phyloP scores from a whole-genome alignment of 495 filamentous ascomycete genomes.

The Aspergillus homomorphus region DNA sequence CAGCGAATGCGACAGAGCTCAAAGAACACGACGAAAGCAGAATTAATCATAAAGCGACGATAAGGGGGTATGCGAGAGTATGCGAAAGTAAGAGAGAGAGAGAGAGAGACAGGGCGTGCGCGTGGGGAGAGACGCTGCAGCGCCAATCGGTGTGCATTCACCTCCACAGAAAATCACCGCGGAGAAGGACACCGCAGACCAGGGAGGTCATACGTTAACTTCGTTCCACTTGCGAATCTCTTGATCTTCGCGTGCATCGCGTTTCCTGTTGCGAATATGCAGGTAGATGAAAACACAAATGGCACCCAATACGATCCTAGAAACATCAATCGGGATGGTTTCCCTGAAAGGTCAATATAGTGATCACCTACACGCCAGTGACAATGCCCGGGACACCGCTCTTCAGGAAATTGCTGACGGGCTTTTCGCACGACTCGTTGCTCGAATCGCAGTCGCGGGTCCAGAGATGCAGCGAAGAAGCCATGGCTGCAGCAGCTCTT shows the following conservation, averaged over 20 bases:
- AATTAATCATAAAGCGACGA: background rate
- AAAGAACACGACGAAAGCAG: background rate
- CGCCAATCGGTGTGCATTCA: no score
- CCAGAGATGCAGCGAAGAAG: slow-evolving; percentile 1
- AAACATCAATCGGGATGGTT: background rate
- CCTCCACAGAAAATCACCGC: background rate
- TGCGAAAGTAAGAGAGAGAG: background rate
- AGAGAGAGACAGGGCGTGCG: background rate
- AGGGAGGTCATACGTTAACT: background rate
- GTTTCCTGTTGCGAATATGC: slow-evolving; percentile 16
- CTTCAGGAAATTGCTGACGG: slow-evolving; percentile 15
- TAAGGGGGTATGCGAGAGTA: background rate
- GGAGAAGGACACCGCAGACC: no score
- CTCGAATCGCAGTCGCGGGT: background rate
- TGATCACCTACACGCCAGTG: slow-evolving; percentile 13
- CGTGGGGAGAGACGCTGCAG: no score
- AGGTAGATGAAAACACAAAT: slow-evolving; percentile 12
- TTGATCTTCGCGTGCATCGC: slow-evolving; percentile 14
- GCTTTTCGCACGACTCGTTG: slow-evolving; percentile 9
- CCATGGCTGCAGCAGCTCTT: background rate
- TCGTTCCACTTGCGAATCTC: slow-evolving; percentile 13
- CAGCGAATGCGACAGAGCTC: background rate
- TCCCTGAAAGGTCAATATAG: background rate
- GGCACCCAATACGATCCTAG: slow-evolving; percentile 12
- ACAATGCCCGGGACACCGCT: slow-evolving; percentile 19